Base-by-base conservation (phyloP, 176 grass and related monocot species). In the Musa acuminata region DNA sequence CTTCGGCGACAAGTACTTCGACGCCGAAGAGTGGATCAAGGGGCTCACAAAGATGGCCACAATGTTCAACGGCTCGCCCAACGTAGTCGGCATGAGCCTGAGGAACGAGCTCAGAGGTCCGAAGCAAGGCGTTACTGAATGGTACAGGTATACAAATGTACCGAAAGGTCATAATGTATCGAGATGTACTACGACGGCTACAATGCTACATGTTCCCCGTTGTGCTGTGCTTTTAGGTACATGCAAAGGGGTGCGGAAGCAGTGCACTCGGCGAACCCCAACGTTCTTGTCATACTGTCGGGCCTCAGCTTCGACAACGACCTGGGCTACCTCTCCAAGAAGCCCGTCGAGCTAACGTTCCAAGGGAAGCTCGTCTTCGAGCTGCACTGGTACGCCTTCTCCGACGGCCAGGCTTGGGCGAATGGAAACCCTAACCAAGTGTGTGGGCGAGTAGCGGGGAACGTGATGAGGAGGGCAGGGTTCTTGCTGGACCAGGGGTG, bases 401-500 rank as follows among this genome's bases (percentile, higher is more conserved):
- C 72, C 1, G 52, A 73, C 13, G 51, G 72, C 51, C 72, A 57
- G 13, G 72, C 72, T 55, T 73, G 72, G 72, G 72, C 52, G 0
- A 29, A 73, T 3, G 51, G 72, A 16, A 73, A 73, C 51, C 72
- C 72, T 1, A 73, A 73, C 21, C 1, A 55, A 27, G 72, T 73
- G 52, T 73, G 72, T 19, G 72, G 72, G 16, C 27, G 43, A 55
- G 52, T 73, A 1, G 51, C 14, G 72, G 22, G 20, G 51, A 73
- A 29, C 21, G 53, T 73, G 13, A 73, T 73, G 72, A 54, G 72
- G 26, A 73, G 72, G 23, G 72, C 72, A 26, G 72, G 72, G 12
- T 73, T 73, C 53, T 23, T 73, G 52, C 52, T 73, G 8, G 72
- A 73, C 52, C 72, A 73, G 50, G 72, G 72, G 72, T 73, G 72